Conservation (phyloP, 257 asterid species). For the Coffea canephora region DNA sequence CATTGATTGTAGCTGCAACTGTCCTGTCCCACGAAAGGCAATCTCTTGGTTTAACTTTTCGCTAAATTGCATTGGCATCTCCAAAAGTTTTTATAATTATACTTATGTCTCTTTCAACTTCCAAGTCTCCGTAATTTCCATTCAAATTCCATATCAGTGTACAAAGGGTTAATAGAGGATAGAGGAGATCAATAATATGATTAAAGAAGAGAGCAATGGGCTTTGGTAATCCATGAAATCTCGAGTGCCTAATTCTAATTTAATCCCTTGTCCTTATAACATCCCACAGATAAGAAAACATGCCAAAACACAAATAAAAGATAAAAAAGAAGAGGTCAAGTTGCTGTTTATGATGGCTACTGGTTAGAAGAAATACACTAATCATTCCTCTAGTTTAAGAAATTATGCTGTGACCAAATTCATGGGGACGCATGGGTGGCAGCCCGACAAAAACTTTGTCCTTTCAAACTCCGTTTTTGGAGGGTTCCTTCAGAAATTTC, state of each 20-base stretch:
- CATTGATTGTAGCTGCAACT: background rate
- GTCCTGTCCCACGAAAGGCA: background rate
- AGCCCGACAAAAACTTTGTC: background rate
- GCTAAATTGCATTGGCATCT: background rate
- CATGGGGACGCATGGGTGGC: background rate
- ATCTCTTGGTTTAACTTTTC: background rate
- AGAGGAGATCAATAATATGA: background rate
- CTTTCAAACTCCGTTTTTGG: background rate
- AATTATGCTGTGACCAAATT: background rate
- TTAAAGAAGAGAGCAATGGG: background rate
- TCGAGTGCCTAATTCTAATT: background rate
- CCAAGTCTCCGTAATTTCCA: background rate
- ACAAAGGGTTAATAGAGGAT: background rate
- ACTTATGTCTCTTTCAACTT: background rate
- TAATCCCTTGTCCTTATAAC: background rate
- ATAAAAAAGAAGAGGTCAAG: background rate
- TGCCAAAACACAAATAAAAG: background rate
- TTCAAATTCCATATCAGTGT: background rate
- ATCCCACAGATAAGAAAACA: background rate
- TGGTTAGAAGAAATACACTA: background rate
- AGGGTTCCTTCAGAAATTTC: background rate
- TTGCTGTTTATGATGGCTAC: conserved; percentile 5
- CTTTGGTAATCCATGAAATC: background rate
- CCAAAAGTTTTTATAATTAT: too few species aligned
- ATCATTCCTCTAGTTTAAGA: background rate